These are phyloP conservation scores for Trametes punicea DNA, from an alignment of 768 basidiomycete species.

Conservation along the genomic window DNA sequence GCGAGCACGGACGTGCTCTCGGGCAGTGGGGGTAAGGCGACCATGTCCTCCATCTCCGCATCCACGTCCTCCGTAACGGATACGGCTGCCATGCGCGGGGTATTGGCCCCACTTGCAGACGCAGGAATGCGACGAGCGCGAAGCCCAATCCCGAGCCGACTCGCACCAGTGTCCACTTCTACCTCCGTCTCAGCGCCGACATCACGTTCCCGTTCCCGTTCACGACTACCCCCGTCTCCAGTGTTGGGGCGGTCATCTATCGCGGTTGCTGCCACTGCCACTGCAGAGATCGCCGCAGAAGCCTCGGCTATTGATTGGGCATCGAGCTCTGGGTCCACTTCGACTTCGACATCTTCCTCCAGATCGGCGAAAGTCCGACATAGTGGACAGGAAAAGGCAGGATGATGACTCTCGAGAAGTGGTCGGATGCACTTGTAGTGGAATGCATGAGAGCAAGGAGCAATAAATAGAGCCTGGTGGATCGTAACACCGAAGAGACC, in stretches of 20 bases:
- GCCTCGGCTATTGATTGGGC: slow-evolving; percentile 19
- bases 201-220: slow-evolving; percentile 21
- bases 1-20: slow-evolving; percentile 24
- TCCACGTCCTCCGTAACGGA: slow-evolving; percentile 23
- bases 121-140: slow-evolving; percentile 18
- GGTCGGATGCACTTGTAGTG: slow-evolving; percentile 98
- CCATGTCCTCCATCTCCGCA: slow-evolving; percentile 26
- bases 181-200: slow-evolving; percentile 34
- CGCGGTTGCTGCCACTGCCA: slow-evolving; percentile 13
- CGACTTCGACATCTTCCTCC: slow-evolving; percentile 90
- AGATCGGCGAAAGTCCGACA: slow-evolving; percentile 94
- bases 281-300: slow-evolving; percentile 15
- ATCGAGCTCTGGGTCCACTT: slow-evolving; percentile 36
- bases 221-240: slow-evolving; percentile 20
- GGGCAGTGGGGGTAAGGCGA: slow-evolving; percentile 25
- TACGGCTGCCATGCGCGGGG: background rate
- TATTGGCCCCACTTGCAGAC: background rate
- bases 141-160: slow-evolving; percentile 17
- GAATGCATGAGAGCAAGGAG: slow-evolving; percentile 94
- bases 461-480: slow-evolving; percentile 94
- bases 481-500: slow-evolving; percentile 86
- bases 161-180: slow-evolving; percentile 26
- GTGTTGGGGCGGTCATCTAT: slow-evolving; percentile 24
- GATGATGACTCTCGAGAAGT: slow-evolving; percentile 82
- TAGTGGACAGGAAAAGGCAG: slow-evolving; percentile 92